Conservation (phyloP, 805 yeast genomes). For the Sporopachydermia quercuum region DNA sequence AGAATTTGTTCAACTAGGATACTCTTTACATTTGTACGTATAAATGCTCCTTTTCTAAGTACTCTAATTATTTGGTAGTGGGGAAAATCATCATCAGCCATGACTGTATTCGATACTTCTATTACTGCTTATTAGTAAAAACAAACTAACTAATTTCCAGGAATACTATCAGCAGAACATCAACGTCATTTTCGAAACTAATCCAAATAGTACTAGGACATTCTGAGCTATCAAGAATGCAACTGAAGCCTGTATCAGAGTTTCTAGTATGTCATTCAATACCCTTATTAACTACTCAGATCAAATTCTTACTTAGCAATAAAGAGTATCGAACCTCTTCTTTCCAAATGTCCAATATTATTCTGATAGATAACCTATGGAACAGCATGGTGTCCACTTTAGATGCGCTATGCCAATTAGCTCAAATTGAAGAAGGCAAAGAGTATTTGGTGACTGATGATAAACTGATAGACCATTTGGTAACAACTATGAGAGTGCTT, state of each 20-base stretch:
- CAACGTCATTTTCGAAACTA: too few species aligned
- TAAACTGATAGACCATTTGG: neutral
- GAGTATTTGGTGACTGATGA: slow-evolving; percentile 22
- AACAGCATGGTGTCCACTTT: slow-evolving; percentile 8
- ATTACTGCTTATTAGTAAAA: too few species aligned
- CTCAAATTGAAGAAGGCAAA: slow-evolving; percentile 21
- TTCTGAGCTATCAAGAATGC: neutral
- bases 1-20: too few species aligned
- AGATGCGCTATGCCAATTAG: slow-evolving; percentile 21
- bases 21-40: too few species aligned
- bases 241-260: neutral
- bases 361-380: neutral
- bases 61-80: too few species aligned
- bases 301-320: neutral
- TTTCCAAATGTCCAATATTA: neutral
- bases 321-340: neutral
- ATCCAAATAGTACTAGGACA: neutral
- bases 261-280: neutral
- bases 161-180: too few species aligned
- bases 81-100: too few species aligned
- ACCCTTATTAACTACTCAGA: neutral
- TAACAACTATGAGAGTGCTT: neutral
- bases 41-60: too few species aligned
- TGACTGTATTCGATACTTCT: too few species aligned
- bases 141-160: too few species aligned